These are phyloP conservation scores for Chaetomiaceae sp. DNA, from an alignment of 2,329 filamentous ascomycete species.

Conservation along the genomic window DNA sequence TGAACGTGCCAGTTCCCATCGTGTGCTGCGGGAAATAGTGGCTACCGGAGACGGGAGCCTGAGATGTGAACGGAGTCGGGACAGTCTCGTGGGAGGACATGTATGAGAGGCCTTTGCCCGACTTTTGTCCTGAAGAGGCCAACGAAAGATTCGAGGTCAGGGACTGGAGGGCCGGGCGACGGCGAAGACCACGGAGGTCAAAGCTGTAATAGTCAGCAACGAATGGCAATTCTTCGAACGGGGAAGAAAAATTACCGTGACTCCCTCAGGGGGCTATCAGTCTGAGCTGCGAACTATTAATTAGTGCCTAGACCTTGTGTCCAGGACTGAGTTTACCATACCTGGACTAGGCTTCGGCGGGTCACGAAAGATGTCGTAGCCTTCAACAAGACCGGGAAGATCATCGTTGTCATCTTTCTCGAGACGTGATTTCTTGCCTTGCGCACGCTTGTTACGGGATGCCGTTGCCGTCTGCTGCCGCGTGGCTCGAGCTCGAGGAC, in stretches of 20 bases:
- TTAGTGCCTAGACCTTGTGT: background rate
- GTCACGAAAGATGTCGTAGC: constrained; percentile 26
- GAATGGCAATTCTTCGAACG: background rate
- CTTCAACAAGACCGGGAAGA: constrained; percentile 12
- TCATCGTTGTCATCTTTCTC: constrained; percentile 5
- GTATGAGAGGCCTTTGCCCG: constrained; percentile 13
- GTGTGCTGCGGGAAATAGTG: constrained; percentile 19
- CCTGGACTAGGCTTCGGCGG: constrained; percentile 17
- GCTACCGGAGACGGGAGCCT: constrained; percentile 12
- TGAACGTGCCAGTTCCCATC: constrained; percentile 14
- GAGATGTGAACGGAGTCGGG: constrained; percentile 12
- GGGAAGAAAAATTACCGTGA: constrained; percentile 18
- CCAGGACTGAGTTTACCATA: constrained; percentile 1
- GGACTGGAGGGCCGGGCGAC: constrained; percentile 21
- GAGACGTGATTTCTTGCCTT: background rate
- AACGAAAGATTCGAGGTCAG: constrained; percentile 20
- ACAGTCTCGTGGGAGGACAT: constrained; percentile 10
- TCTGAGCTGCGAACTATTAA: constrained; percentile 13
- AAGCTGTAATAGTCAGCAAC: constrained; percentile 20
- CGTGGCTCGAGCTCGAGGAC: too few relatives aligned
- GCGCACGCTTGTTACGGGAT: constrained; percentile 4
- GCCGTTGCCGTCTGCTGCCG: too few relatives aligned
- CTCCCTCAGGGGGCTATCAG: constrained; percentile 18
- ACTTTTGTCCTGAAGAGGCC: constrained; percentile 9
- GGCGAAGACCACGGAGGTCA: constrained; percentile 19